A percentile compares a stretch with the other conserved stretches of the same genome.
Conservation (phyloP, 306 rosid species). For the Begonia fuchsioides region DNA sequence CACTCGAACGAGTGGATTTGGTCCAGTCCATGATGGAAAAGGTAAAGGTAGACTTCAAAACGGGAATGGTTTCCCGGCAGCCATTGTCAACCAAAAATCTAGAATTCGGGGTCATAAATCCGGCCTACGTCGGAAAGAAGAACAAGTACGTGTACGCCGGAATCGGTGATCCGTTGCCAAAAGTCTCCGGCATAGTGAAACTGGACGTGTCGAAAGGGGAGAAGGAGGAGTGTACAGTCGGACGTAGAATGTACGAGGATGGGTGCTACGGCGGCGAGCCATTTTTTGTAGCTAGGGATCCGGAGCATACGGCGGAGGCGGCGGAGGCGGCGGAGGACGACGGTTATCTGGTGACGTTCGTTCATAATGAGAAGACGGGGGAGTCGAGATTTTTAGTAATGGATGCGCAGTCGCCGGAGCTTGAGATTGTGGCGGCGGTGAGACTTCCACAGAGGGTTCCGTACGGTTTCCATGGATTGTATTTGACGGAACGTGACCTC, state of each 20-base stretch:
- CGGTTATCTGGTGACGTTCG: slow-evolving; percentile 49
- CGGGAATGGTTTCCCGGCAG: slow-evolving; percentile 40
- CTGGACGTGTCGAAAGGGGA: slow-evolving; percentile 33
- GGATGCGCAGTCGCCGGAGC: slow-evolving; percentile 69
- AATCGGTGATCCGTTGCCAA: slow-evolving; percentile 81
- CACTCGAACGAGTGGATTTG: slow-evolving; percentile 56
- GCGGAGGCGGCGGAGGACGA: slow-evolving; percentile 42
- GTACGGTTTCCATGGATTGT: slow-evolving; percentile 82
- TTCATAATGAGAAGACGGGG: slow-evolving; percentile 52
- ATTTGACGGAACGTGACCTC: slow-evolving; percentile 45
- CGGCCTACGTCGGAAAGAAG: slow-evolving; percentile 23
- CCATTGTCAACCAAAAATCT: slow-evolving; percentile 66
- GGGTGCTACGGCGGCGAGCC: slow-evolving; percentile 83
- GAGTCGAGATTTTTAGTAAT: slow-evolving; percentile 66
- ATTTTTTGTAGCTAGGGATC: slow-evolving; percentile 53
- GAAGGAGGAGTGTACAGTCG: slow-evolving; percentile 44
- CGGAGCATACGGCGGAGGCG: slow-evolving; percentile 1
- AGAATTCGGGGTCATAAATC: slow-evolving; percentile 56
- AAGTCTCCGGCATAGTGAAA: slow-evolving; percentile 68
- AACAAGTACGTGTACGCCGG: slow-evolving; percentile 57
- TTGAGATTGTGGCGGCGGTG: slow-evolving; percentile 55
- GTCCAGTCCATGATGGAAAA: slow-evolving; percentile 58
- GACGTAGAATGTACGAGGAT: slow-evolving; percentile 42
- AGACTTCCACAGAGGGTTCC: slow-evolving; percentile 76
- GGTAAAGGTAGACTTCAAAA: slow-evolving; percentile 37